Percentiles rank a stretch among this genome's conserved stretches.
Conservation (phyloP, 2,329 filamentous ascomycete species). For the Alternaria postmessia region DNA sequence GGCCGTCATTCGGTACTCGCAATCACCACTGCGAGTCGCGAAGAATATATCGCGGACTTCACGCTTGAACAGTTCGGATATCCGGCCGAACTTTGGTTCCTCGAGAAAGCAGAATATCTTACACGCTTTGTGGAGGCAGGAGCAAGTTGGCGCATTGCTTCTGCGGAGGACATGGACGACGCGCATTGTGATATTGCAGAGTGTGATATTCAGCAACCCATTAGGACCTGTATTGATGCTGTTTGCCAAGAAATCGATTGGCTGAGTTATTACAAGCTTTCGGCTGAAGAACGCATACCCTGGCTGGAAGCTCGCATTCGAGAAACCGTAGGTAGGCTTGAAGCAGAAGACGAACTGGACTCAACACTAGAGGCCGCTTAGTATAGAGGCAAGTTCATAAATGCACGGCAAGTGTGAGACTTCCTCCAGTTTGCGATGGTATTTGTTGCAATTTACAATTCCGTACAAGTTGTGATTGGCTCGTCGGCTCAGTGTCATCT, state of each 20-base stretch:
- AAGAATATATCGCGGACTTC: conserved; percentile 11
- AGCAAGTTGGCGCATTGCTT: neutral
- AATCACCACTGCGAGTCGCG: neutral
- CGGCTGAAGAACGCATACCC: neutral
- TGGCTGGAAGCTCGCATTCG: neutral
- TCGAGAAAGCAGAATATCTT: neutral
- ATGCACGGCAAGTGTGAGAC: neutral
- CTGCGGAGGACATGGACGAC: neutral
- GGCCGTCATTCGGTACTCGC: neutral
- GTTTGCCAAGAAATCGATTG: neutral
- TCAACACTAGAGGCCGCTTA: neutral
- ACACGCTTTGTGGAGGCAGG: neutral
- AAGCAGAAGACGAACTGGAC: neutral
- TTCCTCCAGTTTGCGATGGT: neutral
- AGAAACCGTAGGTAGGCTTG: neutral
- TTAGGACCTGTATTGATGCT: neutral
- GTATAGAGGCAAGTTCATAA: neutral
- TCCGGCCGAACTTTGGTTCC: neutral
- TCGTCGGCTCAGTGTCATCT: neutral
- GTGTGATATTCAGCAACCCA: neutral
- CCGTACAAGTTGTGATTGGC: neutral
- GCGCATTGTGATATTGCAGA: neutral
- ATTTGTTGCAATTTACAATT: neutral
- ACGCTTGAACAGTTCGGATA: conserved; percentile 11
- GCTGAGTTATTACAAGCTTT: neutral